Conservation (phyloP, 1,284 basidiomycete species). For the Tilletia indica region DNA sequence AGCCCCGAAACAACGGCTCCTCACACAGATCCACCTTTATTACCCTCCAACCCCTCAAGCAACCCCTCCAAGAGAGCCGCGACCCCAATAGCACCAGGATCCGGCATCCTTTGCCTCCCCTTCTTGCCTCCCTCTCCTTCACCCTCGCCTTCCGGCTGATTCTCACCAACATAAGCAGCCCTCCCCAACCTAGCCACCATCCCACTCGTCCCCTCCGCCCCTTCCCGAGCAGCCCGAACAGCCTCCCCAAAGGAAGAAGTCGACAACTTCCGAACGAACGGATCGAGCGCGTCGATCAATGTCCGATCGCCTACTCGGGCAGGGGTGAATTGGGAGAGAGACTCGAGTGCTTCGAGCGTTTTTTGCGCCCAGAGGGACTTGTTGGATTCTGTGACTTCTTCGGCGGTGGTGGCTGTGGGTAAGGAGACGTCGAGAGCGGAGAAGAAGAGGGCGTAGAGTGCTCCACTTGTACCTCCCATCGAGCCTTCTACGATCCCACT, state of each 20-base stretch:
- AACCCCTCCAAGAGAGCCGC: conserved; percentile 56
- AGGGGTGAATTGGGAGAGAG: conserved; percentile 60
- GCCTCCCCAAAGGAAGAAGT: conserved; percentile 37
- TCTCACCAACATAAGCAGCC: conserved; percentile 61
- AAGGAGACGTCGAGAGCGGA: conserved; percentile 56
- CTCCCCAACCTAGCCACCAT: conserved; percentile 62
- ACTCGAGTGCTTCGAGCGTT: conserved; percentile 43
- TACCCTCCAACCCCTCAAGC: conserved; percentile 29
- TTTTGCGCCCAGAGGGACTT: conserved; percentile 49
- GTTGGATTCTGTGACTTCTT: conserved; percentile 26
- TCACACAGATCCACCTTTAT: neutral
- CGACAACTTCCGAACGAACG: conserved; percentile 59
- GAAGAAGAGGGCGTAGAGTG: conserved; percentile 64
- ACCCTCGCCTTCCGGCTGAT: conserved; percentile 36
- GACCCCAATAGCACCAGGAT: conserved; percentile 65
- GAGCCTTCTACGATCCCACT: conserved; percentile 51
- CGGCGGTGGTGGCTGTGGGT: neutral
- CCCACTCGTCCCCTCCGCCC: conserved; percentile 61
- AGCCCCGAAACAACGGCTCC: too few species aligned
- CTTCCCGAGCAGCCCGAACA: conserved; percentile 57
- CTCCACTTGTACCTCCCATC: conserved; percentile 58
- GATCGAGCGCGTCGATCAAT: conserved; percentile 62
- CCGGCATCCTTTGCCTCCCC: conserved; percentile 56
- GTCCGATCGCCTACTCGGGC: conserved; percentile 64
- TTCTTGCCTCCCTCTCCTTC: neutral